Base-by-base conservation (phyloP, 306 rosid species). In the Carpinus viminea region DNA sequence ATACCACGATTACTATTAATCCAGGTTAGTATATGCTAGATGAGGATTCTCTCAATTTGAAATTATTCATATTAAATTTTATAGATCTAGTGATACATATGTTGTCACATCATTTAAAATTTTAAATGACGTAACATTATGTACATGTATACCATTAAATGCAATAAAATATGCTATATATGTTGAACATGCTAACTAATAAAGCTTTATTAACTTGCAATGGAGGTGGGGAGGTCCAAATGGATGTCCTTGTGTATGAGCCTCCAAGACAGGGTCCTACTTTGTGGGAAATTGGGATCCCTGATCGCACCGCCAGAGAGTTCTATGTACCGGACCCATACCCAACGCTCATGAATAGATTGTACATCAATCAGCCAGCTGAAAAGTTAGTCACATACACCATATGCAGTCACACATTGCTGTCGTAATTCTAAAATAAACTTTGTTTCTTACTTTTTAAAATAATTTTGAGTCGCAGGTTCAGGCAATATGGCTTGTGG, bases 181-280 rank as follows among this genome's bases (percentile, higher is more conserved):
- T 4, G 3, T 47, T 47, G 2, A 47, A 11, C 12, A 11, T 47
- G 31, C 31, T 20, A 10, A 20, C 9, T 21, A 8, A 9, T 57
- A 57, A 7, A 17, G 28, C 12, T 57, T 10, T 5, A 20, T 2
- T 21, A 15, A 3, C 15, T 0, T 21, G 13, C 5, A 65, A 57
- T 21, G 81, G 75, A 93, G 98, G 93, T 15, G 0, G 68, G 24
- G 26, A 51, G 56, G 82, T 86, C 26, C 47, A 61, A 0, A 73
- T 95, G 84, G 43, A 45, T 7, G 15, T 47, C 54, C 46, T 91
- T 34, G 86, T 88, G 2, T 92, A 82, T 65, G 76, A 41, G 34
- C 92, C 96, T 76, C 97, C 97, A 54, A 92, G 98, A 84, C 87
- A 85, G 68, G 98, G 98, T 5, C 87, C 93, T 0, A 92, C 96